Conservation (phyloP, 805 yeast genomes). For the Debaryomyces hansenii region DNA sequence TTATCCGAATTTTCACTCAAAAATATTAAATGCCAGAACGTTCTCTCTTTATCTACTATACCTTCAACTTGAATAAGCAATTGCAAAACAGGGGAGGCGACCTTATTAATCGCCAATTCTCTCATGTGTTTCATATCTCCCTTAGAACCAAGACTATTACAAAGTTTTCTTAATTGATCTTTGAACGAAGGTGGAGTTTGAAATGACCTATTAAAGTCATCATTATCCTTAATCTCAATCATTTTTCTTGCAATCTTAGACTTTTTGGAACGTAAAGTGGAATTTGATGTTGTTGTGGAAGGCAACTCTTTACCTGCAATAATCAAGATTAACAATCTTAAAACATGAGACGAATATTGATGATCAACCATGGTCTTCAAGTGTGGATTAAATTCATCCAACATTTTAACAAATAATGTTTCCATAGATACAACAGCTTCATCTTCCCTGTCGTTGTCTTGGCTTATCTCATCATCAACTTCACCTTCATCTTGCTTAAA, state of each 20-base stretch:
- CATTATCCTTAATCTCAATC: slow-evolving; percentile 82
- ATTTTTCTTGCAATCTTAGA: slow-evolving; percentile 89
- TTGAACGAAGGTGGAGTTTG: slow-evolving; percentile 72
- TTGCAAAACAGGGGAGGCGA: slow-evolving; percentile 88
- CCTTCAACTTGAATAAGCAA: slow-evolving; percentile 79
- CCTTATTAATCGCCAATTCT: slow-evolving; percentile 71
- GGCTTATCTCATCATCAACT: slow-evolving; percentile 26
- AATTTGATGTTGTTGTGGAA: slow-evolving; percentile 64
- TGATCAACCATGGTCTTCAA: slow-evolving; percentile 62
- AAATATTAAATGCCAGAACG: slow-evolving; percentile 68
- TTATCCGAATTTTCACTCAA: slow-evolving; percentile 46
- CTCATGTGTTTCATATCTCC: slow-evolving; percentile 49
- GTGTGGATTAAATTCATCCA: slow-evolving; percentile 65
- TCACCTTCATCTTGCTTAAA: slow-evolving; percentile 38
- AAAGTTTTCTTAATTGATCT: slow-evolving; percentile 52
- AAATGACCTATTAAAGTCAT: slow-evolving; percentile 64
- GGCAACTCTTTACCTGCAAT: slow-evolving; percentile 79
- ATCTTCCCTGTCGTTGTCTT: slow-evolving; percentile 24
- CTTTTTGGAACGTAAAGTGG: slow-evolving; percentile 77
- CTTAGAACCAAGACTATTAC: slow-evolving; percentile 39
- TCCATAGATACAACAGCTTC: slow-evolving; percentile 58
- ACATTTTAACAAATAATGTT: slow-evolving; percentile 58
- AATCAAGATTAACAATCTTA: slow-evolving; percentile 69
- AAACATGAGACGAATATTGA: slow-evolving; percentile 85
- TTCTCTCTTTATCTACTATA: slow-evolving; percentile 69